Base-by-base conservation (phyloP, 2,329 filamentous ascomycete species). In the Parasarocladium wereldwijsianum region DNA sequence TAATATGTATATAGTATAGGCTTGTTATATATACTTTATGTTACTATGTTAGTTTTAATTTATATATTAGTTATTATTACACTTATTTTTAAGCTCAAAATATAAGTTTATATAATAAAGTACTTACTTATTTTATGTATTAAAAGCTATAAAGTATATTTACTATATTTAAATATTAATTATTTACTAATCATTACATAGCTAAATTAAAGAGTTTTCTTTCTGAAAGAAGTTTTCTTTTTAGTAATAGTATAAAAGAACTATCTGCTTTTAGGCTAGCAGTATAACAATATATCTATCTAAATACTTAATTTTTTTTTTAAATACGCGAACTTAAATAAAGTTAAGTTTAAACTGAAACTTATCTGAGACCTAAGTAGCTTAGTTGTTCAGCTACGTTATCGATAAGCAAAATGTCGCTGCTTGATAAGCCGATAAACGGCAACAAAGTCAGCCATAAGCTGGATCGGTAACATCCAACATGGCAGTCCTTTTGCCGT, bases 21-120 rank as follows among this genome's bases (percentile, higher is more conserved):
- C 19, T 21, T n/a, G 14, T 21, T 33, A 20, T 22, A 29, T 8
- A 17, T 18, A 17, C 13, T 8, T 27, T 24, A 23, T 25, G 31
- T 30, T 26, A 29, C 8, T 20, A 31, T 30, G 8, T 18, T 20
- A 25, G 25, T 15, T 11, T 13, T 25, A 21, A 30, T 15, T 29
- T 18, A 14, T 29, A 19, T 31, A 31, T 17, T 26, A 28, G 28
- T 30, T 16, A 25, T 30, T 25, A 30, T 18, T 9, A 17, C 17
- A 16, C 19, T 14, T 29, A 29, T 12, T 6, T 6, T 30, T 22
- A 23, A 26, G 4, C 20, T 20, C 3, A 21, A 29, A 21, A 29
- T 16, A 30, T 29, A 17, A 23, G 14, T n/a, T 13, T n/a, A 19
- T 14, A 13, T 6, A 16, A 16, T 4, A 17, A 16, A n/a, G 4